Percentiles rank a stretch among this genome's conserved stretches.
These are phyloP conservation scores for Melaleuca quinquenervia DNA, from an alignment of 345 rosid species.

Conservation along the genomic window DNA sequence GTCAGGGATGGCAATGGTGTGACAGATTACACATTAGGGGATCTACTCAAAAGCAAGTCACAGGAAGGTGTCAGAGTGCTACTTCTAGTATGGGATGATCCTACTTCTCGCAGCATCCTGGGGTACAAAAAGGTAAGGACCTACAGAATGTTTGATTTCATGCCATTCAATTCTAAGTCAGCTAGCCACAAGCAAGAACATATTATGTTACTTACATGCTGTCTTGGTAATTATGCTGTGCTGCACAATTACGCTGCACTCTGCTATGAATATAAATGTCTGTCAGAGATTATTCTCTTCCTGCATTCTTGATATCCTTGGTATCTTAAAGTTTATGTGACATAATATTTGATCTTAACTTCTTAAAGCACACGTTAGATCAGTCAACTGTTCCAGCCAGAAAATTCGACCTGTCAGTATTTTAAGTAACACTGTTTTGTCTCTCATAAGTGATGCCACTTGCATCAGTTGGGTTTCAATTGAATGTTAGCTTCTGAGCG, in stretches of 20 bases:
- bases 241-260: not conserved
- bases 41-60: constrained; percentile 75
- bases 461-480: not conserved
- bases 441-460: not conserved
- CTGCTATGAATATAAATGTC: not conserved
- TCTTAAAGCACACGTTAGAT: not conserved
- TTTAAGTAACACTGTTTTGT: not conserved
- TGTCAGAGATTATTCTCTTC: not conserved
- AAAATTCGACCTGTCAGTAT: not conserved
- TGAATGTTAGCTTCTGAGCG: not conserved
- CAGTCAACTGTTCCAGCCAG: not conserved
- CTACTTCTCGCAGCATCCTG: constrained; percentile 66
- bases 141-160: not conserved
- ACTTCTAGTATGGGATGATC: constrained; percentile 97
- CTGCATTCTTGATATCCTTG: not conserved
- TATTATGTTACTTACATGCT: not conserved
- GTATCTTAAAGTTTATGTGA: not conserved
- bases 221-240: not conserved
- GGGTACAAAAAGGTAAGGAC: constrained; percentile 56
- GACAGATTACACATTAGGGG: constrained; percentile 40
- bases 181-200: not conserved
- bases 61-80: constrained; percentile 94
- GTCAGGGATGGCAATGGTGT: constrained; percentile 38
- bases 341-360: not conserved
- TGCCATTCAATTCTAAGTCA: not conserved